A percentile compares a stretch with the other conserved stretches of the same genome.
Evolutionary conservation across 148 eudicot genomes (phyloP).

Genomic region (Vaccinium vitisidaea): DNA sequence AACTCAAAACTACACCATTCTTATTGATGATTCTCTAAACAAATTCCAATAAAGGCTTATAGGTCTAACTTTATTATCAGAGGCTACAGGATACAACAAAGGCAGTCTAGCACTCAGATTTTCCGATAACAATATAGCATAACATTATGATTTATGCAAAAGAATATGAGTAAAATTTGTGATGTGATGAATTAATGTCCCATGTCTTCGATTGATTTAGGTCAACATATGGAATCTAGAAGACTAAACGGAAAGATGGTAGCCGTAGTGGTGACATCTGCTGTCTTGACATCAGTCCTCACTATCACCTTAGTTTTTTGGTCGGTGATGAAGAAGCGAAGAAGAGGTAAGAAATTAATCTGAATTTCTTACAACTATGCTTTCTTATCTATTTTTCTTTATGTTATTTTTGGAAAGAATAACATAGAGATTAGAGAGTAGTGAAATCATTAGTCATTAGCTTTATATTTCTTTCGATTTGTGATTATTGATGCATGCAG

Average conservation of each 20-base stretch:
- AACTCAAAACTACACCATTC: too few species aligned
- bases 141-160: not conserved
- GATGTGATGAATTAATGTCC: not conserved
- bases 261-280: not conserved
- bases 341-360: not conserved
- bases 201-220: not conserved
- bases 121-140: too few species aligned
- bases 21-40: too few species aligned
- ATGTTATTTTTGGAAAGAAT: not conserved
- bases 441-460: too few species aligned
- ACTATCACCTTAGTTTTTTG: not conserved
- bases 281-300: not conserved
- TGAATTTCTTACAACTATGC: too few species aligned
- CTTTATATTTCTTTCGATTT: not conserved
- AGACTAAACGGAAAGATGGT: not conserved
- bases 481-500: not conserved
- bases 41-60: not conserved
- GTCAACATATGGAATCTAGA: not conserved
- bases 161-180: too few species aligned
- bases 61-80: not conserved
- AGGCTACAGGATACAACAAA: not conserved
- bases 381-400: too few species aligned
- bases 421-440: too few species aligned
- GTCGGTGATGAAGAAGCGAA: not conserved
- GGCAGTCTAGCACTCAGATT: too few species aligned